A percentile compares a stretch with the other conserved stretches of the same genome.
phyloP scores from a whole-genome alignment of 257 asterid genomes.

The Capsicum pubescens region DNA sequence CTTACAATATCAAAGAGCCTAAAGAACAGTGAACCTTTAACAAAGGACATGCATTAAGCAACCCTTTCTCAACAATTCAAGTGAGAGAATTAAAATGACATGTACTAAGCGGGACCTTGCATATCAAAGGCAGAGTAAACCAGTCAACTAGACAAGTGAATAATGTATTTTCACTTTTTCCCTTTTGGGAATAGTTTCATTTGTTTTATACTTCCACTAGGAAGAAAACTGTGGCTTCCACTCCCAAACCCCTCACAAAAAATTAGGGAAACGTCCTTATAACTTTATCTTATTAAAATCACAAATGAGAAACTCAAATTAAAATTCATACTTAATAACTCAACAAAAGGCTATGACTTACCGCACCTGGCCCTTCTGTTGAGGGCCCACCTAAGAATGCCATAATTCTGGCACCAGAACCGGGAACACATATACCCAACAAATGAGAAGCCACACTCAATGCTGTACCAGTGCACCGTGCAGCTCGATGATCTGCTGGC shows the following conservation, averaged over 20 bases:
- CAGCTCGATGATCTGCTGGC: slow-evolving; percentile 84
- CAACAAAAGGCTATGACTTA: slow-evolving; percentile 48
- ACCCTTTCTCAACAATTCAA: slow-evolving; percentile 10
- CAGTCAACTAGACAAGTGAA: background rate
- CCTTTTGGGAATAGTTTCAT: background rate
- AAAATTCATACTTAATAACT: background rate
- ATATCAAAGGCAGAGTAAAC: background rate
- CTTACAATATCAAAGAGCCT: background rate
- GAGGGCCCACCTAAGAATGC: slow-evolving; percentile 97
- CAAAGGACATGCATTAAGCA: background rate
- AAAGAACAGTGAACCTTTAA: background rate
- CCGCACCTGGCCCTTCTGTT: slow-evolving; percentile 92
- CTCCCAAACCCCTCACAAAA: background rate
- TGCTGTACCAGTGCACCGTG: slow-evolving; percentile 96
- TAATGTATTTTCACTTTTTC: background rate
- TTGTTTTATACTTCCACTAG: background rate
- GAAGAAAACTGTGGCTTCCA: background rate
- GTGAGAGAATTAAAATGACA: background rate
- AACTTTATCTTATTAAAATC: background rate
- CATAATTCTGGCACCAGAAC: slow-evolving; percentile 96
- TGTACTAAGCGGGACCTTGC: background rate
- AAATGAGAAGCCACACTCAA: slow-evolving; percentile 91
- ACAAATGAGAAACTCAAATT: slow-evolving; percentile 3
- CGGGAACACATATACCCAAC: slow-evolving; percentile 95
- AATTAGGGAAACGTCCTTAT: background rate